phyloP scores from a whole-genome alignment of 2,329 filamentous ascomycete genomes.

The Botryotinia convoluta region DNA sequence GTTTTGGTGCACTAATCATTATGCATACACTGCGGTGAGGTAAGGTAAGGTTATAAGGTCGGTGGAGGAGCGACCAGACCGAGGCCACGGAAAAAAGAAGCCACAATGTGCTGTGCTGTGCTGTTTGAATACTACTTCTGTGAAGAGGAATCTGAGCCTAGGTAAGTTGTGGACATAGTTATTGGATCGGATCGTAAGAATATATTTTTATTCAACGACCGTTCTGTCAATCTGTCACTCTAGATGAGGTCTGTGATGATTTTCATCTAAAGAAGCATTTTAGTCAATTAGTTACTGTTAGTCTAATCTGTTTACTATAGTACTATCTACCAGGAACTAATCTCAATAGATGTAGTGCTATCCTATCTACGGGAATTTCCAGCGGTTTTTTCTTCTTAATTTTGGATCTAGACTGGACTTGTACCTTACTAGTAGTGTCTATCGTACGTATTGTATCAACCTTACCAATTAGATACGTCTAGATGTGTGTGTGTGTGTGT shows the following conservation, averaged over 20 bases:
- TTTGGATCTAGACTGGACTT: not conserved
- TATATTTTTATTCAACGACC: not conserved
- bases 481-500: not conserved
- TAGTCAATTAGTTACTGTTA: not conserved
- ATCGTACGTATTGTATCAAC: not conserved
- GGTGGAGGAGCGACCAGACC: constrained; percentile 8
- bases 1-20: constrained; percentile 15
- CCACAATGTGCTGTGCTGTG: constrained; percentile 10
- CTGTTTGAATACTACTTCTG: not conserved
- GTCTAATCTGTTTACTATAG: not conserved
- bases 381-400: not conserved
- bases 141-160: not conserved
- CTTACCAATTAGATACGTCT: not conserved
- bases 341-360: not conserved
- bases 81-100: constrained; percentile 9
- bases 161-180: not conserved
- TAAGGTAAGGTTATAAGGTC: constrained; percentile 3
- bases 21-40: constrained; percentile 19
- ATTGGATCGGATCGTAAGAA: not conserved
- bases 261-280: constrained; percentile 7
- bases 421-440: not conserved
- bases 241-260: constrained; percentile 10
- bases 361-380: not conserved
- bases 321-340: constrained; percentile 10
- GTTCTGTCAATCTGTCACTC: constrained; percentile 10